A percentile compares a stretch with the other conserved stretches of the same genome.
Evolutionary conservation across 768 basidiomycete species (phyloP).

Genomic region (Xerocomus spinulosus): DNA sequence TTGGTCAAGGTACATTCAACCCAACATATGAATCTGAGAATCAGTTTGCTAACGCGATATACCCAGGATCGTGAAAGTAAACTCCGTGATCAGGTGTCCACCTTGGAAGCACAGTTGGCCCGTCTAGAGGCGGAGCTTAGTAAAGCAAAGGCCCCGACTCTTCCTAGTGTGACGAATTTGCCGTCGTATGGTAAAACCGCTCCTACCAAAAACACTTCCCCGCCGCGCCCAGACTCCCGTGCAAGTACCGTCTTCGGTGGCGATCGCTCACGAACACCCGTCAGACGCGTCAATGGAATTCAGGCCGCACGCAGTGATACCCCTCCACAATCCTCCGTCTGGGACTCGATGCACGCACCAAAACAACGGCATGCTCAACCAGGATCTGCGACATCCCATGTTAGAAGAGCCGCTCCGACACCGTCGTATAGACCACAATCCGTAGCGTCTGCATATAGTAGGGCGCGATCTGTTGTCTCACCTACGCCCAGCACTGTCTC

Average conservation of each 20-base stretch:
- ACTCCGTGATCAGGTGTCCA: slow-evolving; percentile 60
- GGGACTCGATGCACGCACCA: slow-evolving; percentile 68
- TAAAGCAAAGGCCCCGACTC: slow-evolving; percentile 35
- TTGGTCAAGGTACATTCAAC: slow-evolving; percentile 50
- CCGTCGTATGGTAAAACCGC: slow-evolving; percentile 40
- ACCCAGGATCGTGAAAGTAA: slow-evolving; percentile 66
- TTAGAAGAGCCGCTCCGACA: slow-evolving; percentile 18
- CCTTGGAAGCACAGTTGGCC: slow-evolving; percentile 55
- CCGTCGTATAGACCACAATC: slow-evolving; percentile 33
- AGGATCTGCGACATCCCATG: slow-evolving; percentile 11
- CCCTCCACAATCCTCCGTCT: slow-evolving; percentile 55
- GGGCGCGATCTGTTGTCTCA: slow-evolving; percentile 45
- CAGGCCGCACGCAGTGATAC: slow-evolving; percentile 37
- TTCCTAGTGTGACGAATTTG: slow-evolving; percentile 28
- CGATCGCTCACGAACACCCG: slow-evolving; percentile 50
- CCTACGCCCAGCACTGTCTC: slow-evolving; percentile 79
- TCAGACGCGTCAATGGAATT: slow-evolving; percentile 34
- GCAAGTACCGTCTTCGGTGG: slow-evolving; percentile 57
- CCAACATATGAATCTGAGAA: not conserved
- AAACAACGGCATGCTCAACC: slow-evolving; percentile 21
- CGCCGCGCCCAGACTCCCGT: slow-evolving; percentile 70
- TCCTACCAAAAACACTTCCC: slow-evolving; percentile 34
- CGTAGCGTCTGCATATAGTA: slow-evolving; percentile 48
- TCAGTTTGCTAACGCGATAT: slow-evolving; percentile 1
- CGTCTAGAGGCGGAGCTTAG: slow-evolving; percentile 57